A percentile compares a stretch with the other conserved stretches of the same genome.
Conservation (phyloP, 345 rosid species). For the Ceriops zippeliana region DNA sequence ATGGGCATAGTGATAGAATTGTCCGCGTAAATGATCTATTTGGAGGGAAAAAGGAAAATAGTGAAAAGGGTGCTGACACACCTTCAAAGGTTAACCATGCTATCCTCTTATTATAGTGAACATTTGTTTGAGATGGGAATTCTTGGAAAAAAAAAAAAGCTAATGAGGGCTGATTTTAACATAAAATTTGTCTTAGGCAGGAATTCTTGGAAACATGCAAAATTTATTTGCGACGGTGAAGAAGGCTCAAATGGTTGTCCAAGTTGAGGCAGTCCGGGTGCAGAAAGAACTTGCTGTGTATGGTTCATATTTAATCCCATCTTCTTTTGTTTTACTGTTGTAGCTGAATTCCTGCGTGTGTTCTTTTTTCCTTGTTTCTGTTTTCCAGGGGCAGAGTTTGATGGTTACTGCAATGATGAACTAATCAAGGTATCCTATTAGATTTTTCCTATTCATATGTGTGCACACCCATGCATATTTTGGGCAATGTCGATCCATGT, state of each 20-base stretch:
- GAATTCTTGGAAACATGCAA: slow-evolving; percentile 87
- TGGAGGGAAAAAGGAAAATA: slow-evolving; percentile 75
- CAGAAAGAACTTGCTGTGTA: slow-evolving; percentile 91
- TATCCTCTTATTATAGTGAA: slow-evolving; percentile 6
- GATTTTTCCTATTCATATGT: background rate
- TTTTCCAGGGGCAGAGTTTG: slow-evolving; percentile 76
- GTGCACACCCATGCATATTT: background rate
- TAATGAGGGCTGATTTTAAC: no score
- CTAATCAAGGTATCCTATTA: slow-evolving; percentile 66
- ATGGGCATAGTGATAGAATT: slow-evolving; percentile 24
- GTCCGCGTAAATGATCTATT: slow-evolving; percentile 57
- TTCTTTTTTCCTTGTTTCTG: slow-evolving; percentile 13
- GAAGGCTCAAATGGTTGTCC: slow-evolving; percentile 98
- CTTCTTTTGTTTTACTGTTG: slow-evolving; percentile 1
- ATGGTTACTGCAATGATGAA: slow-evolving; percentile 96
- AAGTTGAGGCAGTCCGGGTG: slow-evolving; percentile 91
- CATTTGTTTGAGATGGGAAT: no score
- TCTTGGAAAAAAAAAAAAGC: no score
- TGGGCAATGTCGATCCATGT: background rate
- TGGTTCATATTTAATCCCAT: slow-evolving; percentile 18
- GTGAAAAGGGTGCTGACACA: slow-evolving; percentile 55
- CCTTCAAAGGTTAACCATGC: slow-evolving; percentile 55
- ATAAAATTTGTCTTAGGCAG: slow-evolving; percentile 49
- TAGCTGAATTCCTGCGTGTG: slow-evolving; percentile 17
- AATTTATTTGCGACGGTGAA: slow-evolving; percentile 86